These are phyloP conservation scores for Claviceps purpurea DNA, from an alignment of 2,329 filamentous ascomycete genomes.

Conservation along the genomic window DNA sequence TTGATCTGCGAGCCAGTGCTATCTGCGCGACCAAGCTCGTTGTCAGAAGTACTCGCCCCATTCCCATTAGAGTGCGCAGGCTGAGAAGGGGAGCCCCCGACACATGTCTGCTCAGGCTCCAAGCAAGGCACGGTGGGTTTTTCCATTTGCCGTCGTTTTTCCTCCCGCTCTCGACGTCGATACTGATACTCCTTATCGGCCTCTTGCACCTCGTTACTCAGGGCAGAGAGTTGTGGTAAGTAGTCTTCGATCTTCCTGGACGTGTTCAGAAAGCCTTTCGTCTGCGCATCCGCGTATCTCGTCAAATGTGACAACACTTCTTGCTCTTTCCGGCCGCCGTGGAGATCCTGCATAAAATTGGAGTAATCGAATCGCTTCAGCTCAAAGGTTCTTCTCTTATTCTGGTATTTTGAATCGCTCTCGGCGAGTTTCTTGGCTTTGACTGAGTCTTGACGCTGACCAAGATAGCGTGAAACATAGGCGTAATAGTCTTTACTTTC, in stretches of 20 bases:
- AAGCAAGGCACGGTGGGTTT: conserved; percentile 67
- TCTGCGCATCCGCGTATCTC: conserved; percentile 83
- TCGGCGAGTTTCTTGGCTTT: conserved; percentile 96
- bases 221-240: conserved; percentile 77
- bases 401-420: conserved; percentile 92
- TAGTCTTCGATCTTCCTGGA: conserved; percentile 80
- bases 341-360: conserved; percentile 98
- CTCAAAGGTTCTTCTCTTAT: conserved; percentile 87
- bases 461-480: conserved; percentile 90
- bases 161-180: conserved; percentile 85
- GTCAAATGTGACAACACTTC: conserved; percentile 91
- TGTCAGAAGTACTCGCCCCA: conserved; percentile 42
- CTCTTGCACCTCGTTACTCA: conserved; percentile 78
- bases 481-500: conserved; percentile 98
- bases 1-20: conserved; percentile 59
- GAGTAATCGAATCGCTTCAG: conserved; percentile 97
- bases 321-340: conserved; percentile 95
- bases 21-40: conserved; percentile 58
- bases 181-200: conserved; percentile 96
- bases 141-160: conserved; percentile 80
- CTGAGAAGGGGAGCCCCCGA: conserved; percentile 21
- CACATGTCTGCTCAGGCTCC: conserved; percentile 50
- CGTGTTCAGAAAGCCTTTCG: conserved; percentile 65
- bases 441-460: conserved; percentile 84
- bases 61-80: conserved; percentile 28